phyloP scores from a whole-genome alignment of 1,139 yeast genomes.

The Diutina mesorugosa region DNA sequence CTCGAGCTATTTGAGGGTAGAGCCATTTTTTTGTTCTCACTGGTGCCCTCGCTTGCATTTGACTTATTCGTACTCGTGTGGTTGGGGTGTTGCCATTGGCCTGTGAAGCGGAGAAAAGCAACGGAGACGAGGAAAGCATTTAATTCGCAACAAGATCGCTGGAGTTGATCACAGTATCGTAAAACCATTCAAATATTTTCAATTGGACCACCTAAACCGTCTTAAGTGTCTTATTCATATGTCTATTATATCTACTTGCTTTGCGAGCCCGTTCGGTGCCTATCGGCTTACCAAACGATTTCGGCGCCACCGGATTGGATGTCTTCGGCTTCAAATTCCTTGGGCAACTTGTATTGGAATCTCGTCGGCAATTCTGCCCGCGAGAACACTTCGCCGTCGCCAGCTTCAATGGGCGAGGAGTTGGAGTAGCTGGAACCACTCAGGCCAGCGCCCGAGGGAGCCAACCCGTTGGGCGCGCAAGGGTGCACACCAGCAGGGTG shows the following conservation, averaged over 20 bases:
- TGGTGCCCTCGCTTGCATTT: neutral
- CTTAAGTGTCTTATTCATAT: neutral
- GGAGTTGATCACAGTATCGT: too few species aligned
- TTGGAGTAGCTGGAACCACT: neutral
- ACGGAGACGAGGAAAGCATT: too few species aligned
- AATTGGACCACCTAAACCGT: too few species aligned
- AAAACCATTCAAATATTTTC: too few species aligned
- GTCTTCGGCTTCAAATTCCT: neutral
- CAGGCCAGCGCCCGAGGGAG: neutral
- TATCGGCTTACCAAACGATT: neutral
- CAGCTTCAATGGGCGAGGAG: neutral
- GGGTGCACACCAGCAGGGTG: constrained; percentile 1
- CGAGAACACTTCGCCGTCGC: neutral
- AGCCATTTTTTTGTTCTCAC: neutral
- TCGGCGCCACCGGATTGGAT: constrained; percentile 2
- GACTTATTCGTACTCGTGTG: neutral
- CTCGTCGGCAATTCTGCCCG: neutral
- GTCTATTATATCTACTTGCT: neutral
- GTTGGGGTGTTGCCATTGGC: neutral
- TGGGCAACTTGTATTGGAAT: constrained; percentile 1
- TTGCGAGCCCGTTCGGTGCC: neutral
- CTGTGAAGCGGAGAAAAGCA: neutral
- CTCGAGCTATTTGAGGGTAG: neutral
- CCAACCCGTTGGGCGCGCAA: constrained; percentile 1
- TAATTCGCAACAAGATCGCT: too few species aligned